Conservation (phyloP, 495 filamentous ascomycete genomes). For the Penicillium chermesinum region DNA sequence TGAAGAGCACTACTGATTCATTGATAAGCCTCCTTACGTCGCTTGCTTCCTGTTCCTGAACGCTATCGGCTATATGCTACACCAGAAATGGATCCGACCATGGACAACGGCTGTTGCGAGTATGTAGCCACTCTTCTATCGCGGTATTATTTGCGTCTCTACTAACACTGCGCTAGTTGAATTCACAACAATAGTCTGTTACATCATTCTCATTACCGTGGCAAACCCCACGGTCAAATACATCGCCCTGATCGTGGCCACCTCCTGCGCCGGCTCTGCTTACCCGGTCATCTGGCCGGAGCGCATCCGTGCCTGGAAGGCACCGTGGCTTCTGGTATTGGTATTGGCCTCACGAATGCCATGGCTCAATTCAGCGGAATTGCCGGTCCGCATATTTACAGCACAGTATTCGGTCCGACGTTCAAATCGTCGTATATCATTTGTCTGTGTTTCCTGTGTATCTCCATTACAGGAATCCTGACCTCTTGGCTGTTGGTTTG, state of each 20-base stretch:
- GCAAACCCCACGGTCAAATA: constrained; percentile 34
- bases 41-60: constrained; percentile 37
- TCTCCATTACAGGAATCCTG: constrained; percentile 31
- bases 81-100: constrained; percentile 30
- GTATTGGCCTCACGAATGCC: constrained; percentile 42
- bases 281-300: constrained; percentile 45
- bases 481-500: constrained; percentile 31
- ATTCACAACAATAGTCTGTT: constrained; percentile 38
- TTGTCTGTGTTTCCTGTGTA: constrained; percentile 33
- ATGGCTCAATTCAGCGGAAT: constrained; percentile 44
- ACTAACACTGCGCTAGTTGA: constrained; percentile 25
- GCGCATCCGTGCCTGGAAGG: constrained; percentile 38
- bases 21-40: constrained; percentile 35
- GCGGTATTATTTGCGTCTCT: background rate
- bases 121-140: constrained; percentile 10
- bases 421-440: constrained; percentile 36
- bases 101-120: constrained; percentile 39
- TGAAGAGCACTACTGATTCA: background rate
- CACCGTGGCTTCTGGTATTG: constrained; percentile 35
- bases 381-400: constrained; percentile 38
- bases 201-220: constrained; percentile 42
- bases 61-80: constrained; percentile 29
- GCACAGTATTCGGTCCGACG: constrained; percentile 35
- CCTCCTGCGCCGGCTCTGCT: constrained; percentile 33
- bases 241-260: constrained; percentile 35